These are phyloP conservation scores for Chlorella sp. DNA, from an alignment of 139 green algal species.

Conservation along the genomic window DNA sequence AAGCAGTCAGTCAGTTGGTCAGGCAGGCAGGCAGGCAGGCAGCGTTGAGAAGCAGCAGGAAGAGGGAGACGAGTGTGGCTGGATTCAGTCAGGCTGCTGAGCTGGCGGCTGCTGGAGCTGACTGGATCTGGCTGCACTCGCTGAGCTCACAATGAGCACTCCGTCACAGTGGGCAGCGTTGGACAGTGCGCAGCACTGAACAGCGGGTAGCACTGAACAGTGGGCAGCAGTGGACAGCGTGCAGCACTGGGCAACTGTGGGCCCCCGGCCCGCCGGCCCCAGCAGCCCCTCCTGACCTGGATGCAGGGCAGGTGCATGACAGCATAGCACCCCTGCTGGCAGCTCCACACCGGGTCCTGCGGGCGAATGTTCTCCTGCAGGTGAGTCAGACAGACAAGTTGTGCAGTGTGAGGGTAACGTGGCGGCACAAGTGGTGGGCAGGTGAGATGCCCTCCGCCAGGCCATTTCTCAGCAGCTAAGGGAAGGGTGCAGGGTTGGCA, in stretches of 20 bases:
- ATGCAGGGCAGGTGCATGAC: conserved; percentile 79
- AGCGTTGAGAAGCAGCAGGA: too few species aligned
- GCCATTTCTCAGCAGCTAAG: too few species aligned
- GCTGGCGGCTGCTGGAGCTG: too few species aligned
- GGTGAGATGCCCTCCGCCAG: too few species aligned
- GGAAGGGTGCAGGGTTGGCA: too few species aligned
- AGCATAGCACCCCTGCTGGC: conserved; percentile 66
- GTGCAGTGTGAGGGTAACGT: too few species aligned
- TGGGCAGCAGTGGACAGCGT: not conserved
- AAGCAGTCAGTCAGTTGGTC: not conserved
- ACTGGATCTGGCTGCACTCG: not conserved
- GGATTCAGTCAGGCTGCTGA: too few species aligned
- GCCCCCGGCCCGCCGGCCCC: not conserved
- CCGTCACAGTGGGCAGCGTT: not conserved
- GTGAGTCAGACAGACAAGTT: too few species aligned
- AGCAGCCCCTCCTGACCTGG: conserved; percentile 47
- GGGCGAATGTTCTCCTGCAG: not conserved
- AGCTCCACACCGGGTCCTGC: conserved; percentile 72
- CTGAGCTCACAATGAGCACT: not conserved
- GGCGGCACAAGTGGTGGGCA: too few species aligned
- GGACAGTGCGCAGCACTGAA: too few species aligned
- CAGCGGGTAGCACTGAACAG: not conserved
- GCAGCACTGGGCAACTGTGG: too few species aligned
- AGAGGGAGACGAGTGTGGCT: too few species aligned
- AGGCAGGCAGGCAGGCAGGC: not conserved